Percentiles rank a stretch among this genome's conserved stretches.
phyloP scores from a whole-genome alignment of 352 stramenopile genomes.

The Plasmopara viticola region DNA sequence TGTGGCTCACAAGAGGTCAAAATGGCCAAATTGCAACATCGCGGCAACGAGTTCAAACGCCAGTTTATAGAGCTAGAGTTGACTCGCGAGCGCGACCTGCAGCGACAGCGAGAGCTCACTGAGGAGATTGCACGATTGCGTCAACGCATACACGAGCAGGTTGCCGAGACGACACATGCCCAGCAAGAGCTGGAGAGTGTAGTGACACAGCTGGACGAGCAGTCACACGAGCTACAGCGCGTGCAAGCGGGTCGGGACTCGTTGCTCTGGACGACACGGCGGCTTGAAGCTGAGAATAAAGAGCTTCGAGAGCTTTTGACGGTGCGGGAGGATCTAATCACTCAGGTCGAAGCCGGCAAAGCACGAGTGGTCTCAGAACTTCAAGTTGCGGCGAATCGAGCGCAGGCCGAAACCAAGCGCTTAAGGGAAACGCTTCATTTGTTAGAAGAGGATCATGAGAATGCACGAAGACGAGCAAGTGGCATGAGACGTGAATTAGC shows the following conservation, averaged over 20 bases:
- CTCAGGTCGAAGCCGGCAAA: slow-evolving; percentile 21
- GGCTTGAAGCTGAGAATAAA: slow-evolving; percentile 20
- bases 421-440: slow-evolving; percentile 22
- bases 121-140: slow-evolving; percentile 21
- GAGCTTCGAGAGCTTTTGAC: slow-evolving; percentile 15
- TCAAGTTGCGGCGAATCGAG: slow-evolving; percentile 34
- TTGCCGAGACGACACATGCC: slow-evolving; percentile 8
- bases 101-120: slow-evolving; percentile 19
- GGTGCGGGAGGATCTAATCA: slow-evolving; percentile 15
- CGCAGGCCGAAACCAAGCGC: slow-evolving; percentile 20
- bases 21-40: slow-evolving; percentile 16
- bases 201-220: slow-evolving; percentile 14
- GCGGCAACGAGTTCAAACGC: slow-evolving; percentile 30
- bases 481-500: slow-evolving; percentile 1
- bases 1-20: slow-evolving; percentile 18
- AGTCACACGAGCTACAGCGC: slow-evolving; percentile 18
- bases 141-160: slow-evolving; percentile 15
- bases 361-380: slow-evolving; percentile 20
- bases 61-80: slow-evolving; percentile 45
- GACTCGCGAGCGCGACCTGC: slow-evolving; percentile 22
- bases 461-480: slow-evolving; percentile 1
- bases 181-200: slow-evolving; percentile 19
- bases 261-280: slow-evolving; percentile 13
- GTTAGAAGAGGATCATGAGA: slow-evolving; percentile 23
- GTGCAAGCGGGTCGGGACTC: slow-evolving; percentile 21